Evolutionary conservation across 495 filamentous ascomycete species (phyloP), one percentile per base, ranked within the genome.

Genomic region (Clohesyomyces aquaticus): DNA sequence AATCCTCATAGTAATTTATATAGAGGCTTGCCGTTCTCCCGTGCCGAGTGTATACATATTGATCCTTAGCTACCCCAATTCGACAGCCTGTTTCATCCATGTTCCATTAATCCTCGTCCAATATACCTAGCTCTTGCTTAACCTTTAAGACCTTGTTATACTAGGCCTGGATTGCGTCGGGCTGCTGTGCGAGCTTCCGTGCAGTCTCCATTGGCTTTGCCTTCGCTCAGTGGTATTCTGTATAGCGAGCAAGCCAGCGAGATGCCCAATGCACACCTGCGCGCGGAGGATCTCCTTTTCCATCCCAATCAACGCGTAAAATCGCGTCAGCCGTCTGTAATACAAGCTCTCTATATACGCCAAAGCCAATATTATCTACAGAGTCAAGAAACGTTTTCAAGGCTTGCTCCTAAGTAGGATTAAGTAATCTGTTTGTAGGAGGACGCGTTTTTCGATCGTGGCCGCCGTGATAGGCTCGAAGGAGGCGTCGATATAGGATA

Each of bases 121-220:
- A 14, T 38, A 38, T 38, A 38, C 32, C 32, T 38, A 38, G 32
- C 32, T 38, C 32, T 38, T 38, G 14, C 6, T 6, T 38, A 38
- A 38, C 14, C 6, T 6, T 38, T 6, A 6, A 38, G n/a, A 47
- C 8, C 43, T 47, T 47, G 8, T 22, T 47, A 22, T 9, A 47
- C 43, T n/a, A 47, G 4, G 12, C 8, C 19, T 9, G 19, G 19
- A 47, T 47, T 4, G 19, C 43, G 8, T 16, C 43, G 4, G 43
- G 43, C 43, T 47, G 43, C 19, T 47, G 43, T 6, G 43, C 43
- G 6, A 47, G 43, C 43, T 47, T 47, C 43, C 43, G 6, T 4
- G 19, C 43, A 47, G 19, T 4, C 43, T 47, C 43, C 6, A 22
- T 47, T 4, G 12, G 32, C 32, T 38, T 38, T 38, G 32, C 32